Base-by-base conservation (phyloP, 768 basidiomycete genomes). In the Glaciozyma martinii region DNA sequence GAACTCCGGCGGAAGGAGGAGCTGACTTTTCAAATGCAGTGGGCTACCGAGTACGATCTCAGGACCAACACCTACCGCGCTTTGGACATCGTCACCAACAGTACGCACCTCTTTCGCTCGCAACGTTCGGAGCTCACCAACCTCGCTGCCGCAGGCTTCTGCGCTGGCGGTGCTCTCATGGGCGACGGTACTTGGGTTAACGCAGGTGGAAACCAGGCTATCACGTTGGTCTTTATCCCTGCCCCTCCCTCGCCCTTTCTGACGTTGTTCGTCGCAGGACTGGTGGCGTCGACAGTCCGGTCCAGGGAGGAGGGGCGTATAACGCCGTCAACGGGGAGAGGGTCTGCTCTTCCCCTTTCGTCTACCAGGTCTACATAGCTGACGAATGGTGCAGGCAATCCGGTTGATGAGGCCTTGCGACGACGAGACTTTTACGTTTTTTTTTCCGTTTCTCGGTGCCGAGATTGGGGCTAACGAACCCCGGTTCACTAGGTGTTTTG, bases 31-130 rank as follows among this genome's bases (percentile, higher is more conserved):
- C 15, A 13, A 40, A 2, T 2, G 12, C 37, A 40, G 37, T 79
- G 78, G 78, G 78, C 76, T 12, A 72, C 74, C 73, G 81, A 81
- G 76, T 89, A 84, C 77, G 79, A 82, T 13, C 74, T 86, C 32
- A 77, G 76, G 27, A 78, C 80, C 3, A 84, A 85, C 71, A 71
- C 71, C 3, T 85, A 83, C 61, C 81, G 86, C 19, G 71, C 87
- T 1, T 85, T 89, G 85, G 86, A 91, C 72, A 81, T 85, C 37
- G 68, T 83, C 53, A 87, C 87, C 19, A 91, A 92, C 77, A 40
- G 37, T 40, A 13, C 37, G 37, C 7, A 13, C 15, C 12, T 13
- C 37, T 13, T 40, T 13, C 37, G 5, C 12, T 40, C 37, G 12
- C 37, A n/a, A n/a, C n/a, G n/a, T n/a, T n/a, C 37, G 7, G 37